Evolutionary conservation across 345 rosid genomes (phyloP).

Genomic region (Geranium rotundifolium): DNA sequence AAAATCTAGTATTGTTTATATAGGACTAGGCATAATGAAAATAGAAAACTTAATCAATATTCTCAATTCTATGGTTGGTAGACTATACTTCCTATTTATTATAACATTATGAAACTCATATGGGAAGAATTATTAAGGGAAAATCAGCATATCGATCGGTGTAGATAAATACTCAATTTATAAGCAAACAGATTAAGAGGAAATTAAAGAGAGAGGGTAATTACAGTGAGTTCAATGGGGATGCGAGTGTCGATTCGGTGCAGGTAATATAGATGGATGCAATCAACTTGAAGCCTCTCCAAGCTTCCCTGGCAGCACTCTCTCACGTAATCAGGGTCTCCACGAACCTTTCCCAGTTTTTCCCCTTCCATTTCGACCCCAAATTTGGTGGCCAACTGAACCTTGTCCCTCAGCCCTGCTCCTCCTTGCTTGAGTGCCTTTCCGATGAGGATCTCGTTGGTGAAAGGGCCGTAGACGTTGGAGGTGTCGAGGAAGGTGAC

Average conservation of each 20-base stretch:
- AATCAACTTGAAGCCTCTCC: slow-evolving; percentile 39
- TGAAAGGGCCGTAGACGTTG: slow-evolving; percentile 34
- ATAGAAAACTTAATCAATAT: too few species aligned
- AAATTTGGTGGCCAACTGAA: slow-evolving; percentile 54
- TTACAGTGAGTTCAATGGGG: slow-evolving; percentile 55
- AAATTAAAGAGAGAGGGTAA: not conserved
- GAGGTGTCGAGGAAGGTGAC: slow-evolving; percentile 43
- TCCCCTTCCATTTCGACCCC: slow-evolving; percentile 20
- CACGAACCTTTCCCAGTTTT: slow-evolving; percentile 14
- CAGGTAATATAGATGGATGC: slow-evolving; percentile 55
- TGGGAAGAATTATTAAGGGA: too few species aligned
- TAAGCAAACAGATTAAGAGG: too few species aligned
- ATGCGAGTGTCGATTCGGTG: slow-evolving; percentile 42
- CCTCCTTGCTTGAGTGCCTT: slow-evolving; percentile 53
- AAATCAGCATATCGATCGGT: too few species aligned
- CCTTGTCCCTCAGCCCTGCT: slow-evolving; percentile 36
- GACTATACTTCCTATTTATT: too few species aligned
- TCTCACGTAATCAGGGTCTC: slow-evolving; percentile 48
- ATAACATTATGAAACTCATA: too few species aligned
- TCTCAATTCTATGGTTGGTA: too few species aligned
- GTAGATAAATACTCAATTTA: too few species aligned
- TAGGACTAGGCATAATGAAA: too few species aligned
- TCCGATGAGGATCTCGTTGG: slow-evolving; percentile 42
- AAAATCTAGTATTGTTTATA: too few species aligned
- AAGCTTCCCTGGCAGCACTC: slow-evolving; percentile 49